A percentile compares a stretch with the other conserved stretches of the same genome.
phyloP scores from a whole-genome alignment of 2,329 filamentous ascomycete species.

The Alternaria burnsii region DNA sequence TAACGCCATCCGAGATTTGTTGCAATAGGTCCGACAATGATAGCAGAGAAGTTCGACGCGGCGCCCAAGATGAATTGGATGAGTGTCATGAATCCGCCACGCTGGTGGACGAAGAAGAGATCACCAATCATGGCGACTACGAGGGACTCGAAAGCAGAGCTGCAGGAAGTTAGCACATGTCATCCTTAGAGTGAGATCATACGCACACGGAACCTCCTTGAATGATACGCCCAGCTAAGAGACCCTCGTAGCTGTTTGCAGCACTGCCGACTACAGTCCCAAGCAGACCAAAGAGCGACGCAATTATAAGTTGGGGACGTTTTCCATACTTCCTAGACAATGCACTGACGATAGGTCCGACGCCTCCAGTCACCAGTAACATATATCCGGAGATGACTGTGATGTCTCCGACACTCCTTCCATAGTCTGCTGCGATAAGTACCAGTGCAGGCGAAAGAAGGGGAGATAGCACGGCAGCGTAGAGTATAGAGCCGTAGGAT shows the following conservation, averaged over 20 bases:
- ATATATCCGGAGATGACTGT: slow-evolving; percentile 52
- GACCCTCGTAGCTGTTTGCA: slow-evolving; percentile 38
- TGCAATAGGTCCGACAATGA: slow-evolving; percentile 49
- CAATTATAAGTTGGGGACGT: slow-evolving; percentile 42
- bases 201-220: slow-evolving; percentile 40
- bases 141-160: slow-evolving; percentile 48
- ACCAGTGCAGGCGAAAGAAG: slow-evolving; percentile 49
- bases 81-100: slow-evolving; percentile 44
- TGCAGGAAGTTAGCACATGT: slow-evolving; percentile 28
- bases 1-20: slow-evolving; percentile 49
- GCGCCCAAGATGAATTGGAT: slow-evolving; percentile 49
- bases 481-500: slow-evolving; percentile 44
- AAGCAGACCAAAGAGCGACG: slow-evolving; percentile 40
- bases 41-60: slow-evolving; percentile 48
- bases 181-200: neutral
- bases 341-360: slow-evolving; percentile 47
- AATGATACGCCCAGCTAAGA: slow-evolving; percentile 45
- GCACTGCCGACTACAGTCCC: slow-evolving; percentile 42
- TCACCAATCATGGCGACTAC: slow-evolving; percentile 49
- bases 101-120: slow-evolving; percentile 50
- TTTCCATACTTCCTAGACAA: slow-evolving; percentile 47
- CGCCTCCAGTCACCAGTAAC: slow-evolving; percentile 45
- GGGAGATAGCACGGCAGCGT: slow-evolving; percentile 44
- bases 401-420: slow-evolving; percentile 39
- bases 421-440: slow-evolving; percentile 43